phyloP scores from a whole-genome alignment of 768 basidiomycete genomes.

The Leccinellum rugosiceps region DNA sequence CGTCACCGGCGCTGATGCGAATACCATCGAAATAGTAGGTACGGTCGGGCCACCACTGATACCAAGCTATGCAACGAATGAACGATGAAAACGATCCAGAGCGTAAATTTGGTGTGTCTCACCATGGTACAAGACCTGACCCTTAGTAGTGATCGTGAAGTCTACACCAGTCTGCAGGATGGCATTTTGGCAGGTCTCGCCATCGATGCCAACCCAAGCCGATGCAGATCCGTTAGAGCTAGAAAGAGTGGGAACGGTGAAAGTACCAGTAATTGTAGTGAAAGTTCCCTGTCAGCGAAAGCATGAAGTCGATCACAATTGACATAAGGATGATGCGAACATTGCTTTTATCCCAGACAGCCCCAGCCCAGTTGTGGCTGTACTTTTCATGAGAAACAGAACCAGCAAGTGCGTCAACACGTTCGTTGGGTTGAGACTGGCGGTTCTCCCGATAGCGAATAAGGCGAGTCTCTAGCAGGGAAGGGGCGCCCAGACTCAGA shows the following conservation, averaged over 20 bases:
- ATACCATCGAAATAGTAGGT: background rate
- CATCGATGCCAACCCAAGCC: background rate
- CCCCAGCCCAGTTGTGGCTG: conserved; percentile 17
- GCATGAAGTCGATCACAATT: no score
- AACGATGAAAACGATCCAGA: background rate
- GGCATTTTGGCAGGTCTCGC: background rate
- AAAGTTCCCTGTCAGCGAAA: background rate
- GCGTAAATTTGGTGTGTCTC: background rate
- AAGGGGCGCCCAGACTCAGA: background rate
- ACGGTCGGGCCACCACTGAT: background rate
- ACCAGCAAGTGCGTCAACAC: background rate
- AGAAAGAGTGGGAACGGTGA: background rate
- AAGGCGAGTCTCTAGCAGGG: no score
- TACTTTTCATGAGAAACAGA: conserved; percentile 11
- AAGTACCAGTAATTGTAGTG: background rate
- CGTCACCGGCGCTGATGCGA: background rate
- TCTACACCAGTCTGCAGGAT: background rate
- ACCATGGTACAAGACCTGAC: background rate
- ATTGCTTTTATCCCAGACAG: no score
- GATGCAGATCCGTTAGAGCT: background rate
- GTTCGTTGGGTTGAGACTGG: background rate
- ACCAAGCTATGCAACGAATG: background rate
- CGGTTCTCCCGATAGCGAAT: no score
- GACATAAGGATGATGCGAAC: no score
- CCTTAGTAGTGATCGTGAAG: background rate